Evolutionary conservation across 805 yeast species (phyloP), one percentile per base, ranked within the genome.

Genomic region (Yamadazyma phyllophila): DNA sequence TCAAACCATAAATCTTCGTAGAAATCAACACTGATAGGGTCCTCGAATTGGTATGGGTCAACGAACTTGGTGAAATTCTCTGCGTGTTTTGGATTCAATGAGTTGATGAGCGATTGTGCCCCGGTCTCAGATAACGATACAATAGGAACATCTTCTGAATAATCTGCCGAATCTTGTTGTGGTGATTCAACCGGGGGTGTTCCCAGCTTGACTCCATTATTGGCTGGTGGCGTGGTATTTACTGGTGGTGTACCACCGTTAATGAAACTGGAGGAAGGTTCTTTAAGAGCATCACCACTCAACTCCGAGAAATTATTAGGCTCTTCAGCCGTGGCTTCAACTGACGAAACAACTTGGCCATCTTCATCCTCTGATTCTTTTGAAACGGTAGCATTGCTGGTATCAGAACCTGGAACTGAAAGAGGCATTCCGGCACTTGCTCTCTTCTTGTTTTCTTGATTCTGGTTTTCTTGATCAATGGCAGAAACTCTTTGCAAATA

Each of bases 31-130:
- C 77, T 80, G 39, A 94, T 61, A 0, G 99, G 99, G 65, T 94
- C 99, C 46, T 78, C 83, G 61, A 94, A 90, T 2, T 80, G 71
- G 63, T 88, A 91, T 0, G 99, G 99, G 61, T 90, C 97, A 49
- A 94, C 76, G 46, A 82, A 83, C 50, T 58, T 64, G 33, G 72
- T 61, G 61, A 65, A 67, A 50, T 65, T 48, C 41, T 61, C 55
- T 36, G 63, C 43, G 46, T 66, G 58, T 41, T 70, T 55, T 57
- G 82, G 69, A 48, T 67, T 59, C 17, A 77, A 47, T 3, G 63
- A 49, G 11, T 63, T 57, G 31, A 82, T 56, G 0, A 74, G 48
- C 11, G 72, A 74, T 24, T 66, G 60, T 20, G 76, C 65, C 2
- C 74, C 78, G 2, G 58, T 59, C 32, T 74, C 77, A 29, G 65